These are phyloP conservation scores for Yueomyces sp. DNA, from an alignment of 805 yeast genomes.

Conservation along the genomic window DNA sequence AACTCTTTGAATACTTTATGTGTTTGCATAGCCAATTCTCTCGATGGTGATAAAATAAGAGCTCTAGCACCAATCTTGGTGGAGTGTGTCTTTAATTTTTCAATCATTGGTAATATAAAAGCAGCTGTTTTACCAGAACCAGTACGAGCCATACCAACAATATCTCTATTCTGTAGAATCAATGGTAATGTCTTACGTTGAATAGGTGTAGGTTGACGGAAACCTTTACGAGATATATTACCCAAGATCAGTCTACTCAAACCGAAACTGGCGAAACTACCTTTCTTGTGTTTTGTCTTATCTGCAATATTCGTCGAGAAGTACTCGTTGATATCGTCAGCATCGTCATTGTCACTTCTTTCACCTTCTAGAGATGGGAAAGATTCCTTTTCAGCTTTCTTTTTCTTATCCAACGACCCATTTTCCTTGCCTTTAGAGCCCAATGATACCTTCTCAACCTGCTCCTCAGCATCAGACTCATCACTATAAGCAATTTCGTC, in stretches of 20 bases:
- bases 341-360: constrained; percentile 25
- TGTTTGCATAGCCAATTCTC: constrained; percentile 94
- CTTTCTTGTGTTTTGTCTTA: constrained; percentile 36
- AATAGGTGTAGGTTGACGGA: constrained; percentile 92
- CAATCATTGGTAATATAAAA: constrained; percentile 80
- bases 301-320: constrained; percentile 19
- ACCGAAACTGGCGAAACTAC: constrained; percentile 85
- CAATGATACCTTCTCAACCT: constrained; percentile 18
- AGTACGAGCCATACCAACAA: constrained; percentile 98
- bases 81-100: constrained; percentile 67
- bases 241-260: constrained; percentile 55
- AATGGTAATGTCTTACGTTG: constrained; percentile 92
- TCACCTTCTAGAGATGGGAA: constrained; percentile 37
- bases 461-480: constrained; percentile 32
- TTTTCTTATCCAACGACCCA: neutral
- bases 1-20: constrained; percentile 81
- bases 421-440: constrained; percentile 2
- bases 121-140: constrained; percentile 99
- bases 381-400: constrained; percentile 3
- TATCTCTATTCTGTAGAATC: constrained; percentile 76
- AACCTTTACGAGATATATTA: constrained; percentile 76
- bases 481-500: constrained; percentile 21
- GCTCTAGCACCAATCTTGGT: constrained; percentile 87
- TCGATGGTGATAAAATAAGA: constrained; percentile 79
- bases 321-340: constrained; percentile 35